These are phyloP conservation scores for Cyclotella choctawhatcheeana DNA, from an alignment of 108 stramenopile species.

Conservation along the genomic window DNA sequence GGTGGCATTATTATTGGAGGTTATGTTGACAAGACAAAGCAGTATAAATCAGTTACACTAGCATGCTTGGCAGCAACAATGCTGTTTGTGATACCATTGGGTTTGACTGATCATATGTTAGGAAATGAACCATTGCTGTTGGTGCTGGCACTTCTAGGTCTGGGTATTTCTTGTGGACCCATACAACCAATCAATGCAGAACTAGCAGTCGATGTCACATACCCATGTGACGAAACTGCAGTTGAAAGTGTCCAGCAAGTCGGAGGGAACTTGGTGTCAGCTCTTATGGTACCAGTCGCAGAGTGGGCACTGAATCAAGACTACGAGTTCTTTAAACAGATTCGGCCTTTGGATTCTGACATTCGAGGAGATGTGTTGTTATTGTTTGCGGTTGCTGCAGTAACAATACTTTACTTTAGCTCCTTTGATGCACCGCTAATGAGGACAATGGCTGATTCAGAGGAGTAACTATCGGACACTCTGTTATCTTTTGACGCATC, in stretches of 20 bases:
- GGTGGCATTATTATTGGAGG: constrained; percentile 89
- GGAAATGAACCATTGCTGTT: constrained; percentile 53
- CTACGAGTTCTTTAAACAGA: constrained; percentile 49
- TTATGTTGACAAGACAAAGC: constrained; percentile 85
- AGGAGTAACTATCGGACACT: constrained; percentile 10
- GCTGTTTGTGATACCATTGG: constrained; percentile 58
- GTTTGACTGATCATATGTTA: constrained; percentile 60
- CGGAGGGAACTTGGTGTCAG: constrained; percentile 60
- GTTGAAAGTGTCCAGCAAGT: constrained; percentile 69
- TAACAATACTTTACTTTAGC: constrained; percentile 53
- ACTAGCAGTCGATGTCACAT: constrained; percentile 69
- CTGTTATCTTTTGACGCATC: too few species aligned
- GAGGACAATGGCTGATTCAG: constrained; percentile 43
- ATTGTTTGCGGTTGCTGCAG: constrained; percentile 48
- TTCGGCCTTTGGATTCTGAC: constrained; percentile 47
- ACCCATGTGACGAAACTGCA: constrained; percentile 69
- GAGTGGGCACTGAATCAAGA: constrained; percentile 60
- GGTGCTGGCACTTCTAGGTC: constrained; percentile 49
- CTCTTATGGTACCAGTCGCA: constrained; percentile 59
- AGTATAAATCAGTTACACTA: constrained; percentile 85
- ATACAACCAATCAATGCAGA: constrained; percentile 73
- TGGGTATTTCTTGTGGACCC: constrained; percentile 60
- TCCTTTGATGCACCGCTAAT: constrained; percentile 57
- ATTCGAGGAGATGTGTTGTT: constrained; percentile 60
- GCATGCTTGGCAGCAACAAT: constrained; percentile 70